Conservation (phyloP, 108 stramenopile genomes). For the Cyclostephanos invisitatus region DNA sequence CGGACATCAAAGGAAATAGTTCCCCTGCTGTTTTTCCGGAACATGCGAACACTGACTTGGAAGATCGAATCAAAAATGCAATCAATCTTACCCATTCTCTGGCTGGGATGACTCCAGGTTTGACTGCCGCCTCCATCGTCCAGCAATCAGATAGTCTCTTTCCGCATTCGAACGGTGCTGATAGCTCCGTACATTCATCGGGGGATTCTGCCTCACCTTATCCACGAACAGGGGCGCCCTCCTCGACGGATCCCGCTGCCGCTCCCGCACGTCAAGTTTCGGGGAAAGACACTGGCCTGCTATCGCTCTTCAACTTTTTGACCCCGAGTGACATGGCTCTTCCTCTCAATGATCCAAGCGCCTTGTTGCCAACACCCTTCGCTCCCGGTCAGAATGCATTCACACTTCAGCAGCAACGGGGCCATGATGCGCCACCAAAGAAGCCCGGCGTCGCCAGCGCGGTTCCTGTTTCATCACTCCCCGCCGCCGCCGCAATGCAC, state of each 20-base stretch:
- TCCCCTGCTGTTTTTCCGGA: not conserved
- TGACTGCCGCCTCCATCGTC: not conserved
- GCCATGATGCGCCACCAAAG: not conserved
- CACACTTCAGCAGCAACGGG: constrained; percentile 7
- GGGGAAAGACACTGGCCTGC: not conserved
- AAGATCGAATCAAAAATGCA: constrained; percentile 2
- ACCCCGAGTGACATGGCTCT: constrained; percentile 13
- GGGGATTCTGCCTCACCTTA: not conserved
- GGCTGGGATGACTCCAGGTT: not conserved
- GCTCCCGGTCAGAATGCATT: constrained; percentile 21
- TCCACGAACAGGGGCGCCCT: not conserved
- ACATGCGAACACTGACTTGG: constrained; percentile 4
- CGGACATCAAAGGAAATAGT: not conserved
- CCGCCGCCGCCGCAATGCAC: not conserved
- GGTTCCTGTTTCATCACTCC: not conserved
- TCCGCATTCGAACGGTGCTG: not conserved
- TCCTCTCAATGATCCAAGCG: constrained; percentile 16
- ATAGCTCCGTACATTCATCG: not conserved
- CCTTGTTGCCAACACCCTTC: constrained; percentile 20
- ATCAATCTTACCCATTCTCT: not conserved
- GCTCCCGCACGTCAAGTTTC: not conserved
- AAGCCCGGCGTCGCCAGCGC: not conserved
- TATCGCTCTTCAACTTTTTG: constrained; percentile 9
- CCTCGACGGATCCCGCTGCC: not conserved
- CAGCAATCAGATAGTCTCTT: constrained; percentile 1